Evolutionary conservation across 202 grass and related monocot genomes (phyloP).

Genomic region (Cymbopogon flexuosus): DNA sequence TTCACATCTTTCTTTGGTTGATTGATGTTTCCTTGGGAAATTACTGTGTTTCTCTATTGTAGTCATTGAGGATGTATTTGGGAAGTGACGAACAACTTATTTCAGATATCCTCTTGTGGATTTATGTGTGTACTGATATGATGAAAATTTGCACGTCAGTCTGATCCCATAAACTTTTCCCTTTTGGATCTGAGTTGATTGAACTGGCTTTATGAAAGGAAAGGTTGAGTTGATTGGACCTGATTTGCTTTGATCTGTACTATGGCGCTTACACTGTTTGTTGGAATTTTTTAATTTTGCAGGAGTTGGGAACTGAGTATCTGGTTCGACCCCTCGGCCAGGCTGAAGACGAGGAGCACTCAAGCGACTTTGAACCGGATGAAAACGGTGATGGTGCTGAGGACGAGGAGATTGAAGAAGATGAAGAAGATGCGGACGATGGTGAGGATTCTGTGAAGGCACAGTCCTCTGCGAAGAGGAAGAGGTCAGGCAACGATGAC

Average conservation of each 20-base stretch:
- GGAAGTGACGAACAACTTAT: constrained; percentile 35
- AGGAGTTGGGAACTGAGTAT: constrained; percentile 56
- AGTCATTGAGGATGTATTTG: not conserved
- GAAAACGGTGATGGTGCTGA: constrained; percentile 47
- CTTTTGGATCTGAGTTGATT: not conserved
- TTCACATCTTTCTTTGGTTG: not conserved
- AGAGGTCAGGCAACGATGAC: constrained; percentile 25
- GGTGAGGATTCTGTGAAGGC: constrained; percentile 32
- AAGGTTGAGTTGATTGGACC: not conserved
- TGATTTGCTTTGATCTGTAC: not conserved
- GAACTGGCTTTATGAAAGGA: not conserved
- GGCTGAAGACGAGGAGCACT: constrained; percentile 60
- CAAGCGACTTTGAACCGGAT: constrained; percentile 55
- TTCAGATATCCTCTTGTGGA: constrained; percentile 35
- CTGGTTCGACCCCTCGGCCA: constrained; percentile 51
- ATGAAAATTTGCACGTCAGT: constrained; percentile 64
- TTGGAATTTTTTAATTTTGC: constrained; percentile 4
- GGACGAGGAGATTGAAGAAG: constrained; percentile 46
- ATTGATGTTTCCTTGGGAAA: not conserved
- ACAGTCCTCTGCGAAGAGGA: constrained; percentile 51
- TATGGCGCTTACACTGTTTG: not conserved
- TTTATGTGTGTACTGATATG: not conserved
- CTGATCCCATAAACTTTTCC: constrained; percentile 27
- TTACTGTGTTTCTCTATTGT: not conserved
- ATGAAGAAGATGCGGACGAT: constrained; percentile 31